Base-by-base conservation (phyloP, 2,329 filamentous ascomycete genomes). In the Botryotinia globosa region DNA sequence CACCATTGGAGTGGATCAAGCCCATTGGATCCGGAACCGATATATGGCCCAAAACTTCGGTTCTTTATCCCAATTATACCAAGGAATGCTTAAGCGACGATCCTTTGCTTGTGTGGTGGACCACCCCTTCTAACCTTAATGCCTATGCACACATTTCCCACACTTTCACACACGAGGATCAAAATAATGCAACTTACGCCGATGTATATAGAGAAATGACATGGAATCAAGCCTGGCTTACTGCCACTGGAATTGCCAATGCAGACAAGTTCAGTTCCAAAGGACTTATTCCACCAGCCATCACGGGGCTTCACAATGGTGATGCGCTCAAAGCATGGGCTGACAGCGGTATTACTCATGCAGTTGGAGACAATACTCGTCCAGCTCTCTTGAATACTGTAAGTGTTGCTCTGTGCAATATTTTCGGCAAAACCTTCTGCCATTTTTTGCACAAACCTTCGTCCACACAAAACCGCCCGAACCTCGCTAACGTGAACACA, bases 351-450 rank as follows among this genome's bases (percentile, higher is more conserved):
- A 86, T 90, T 75, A 82, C 79, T 29, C 85, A 87, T 75, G 88
- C 87, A 68, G 87, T 90, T n/a, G 88, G 88, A 54, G 88, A 90
- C 79, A 90, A 90, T 81, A 90, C 88, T 3, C 84, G 88, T 14
- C 82, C 87, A 0, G 80, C 82, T 6, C 82, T 90, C 10, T 79
- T 86, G 73, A 90, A 89, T 78, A 77, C 80, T 45, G 75, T 85
- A 72, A 89, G 84, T 56, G n/a, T 81, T 39, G 39, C 16, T 16
- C 9, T n/a, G 51, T 65, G 44, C 45, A 25, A 56, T 25, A 4
- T 5, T 39, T 45, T 39, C 14, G 44, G 42, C n/a, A 14, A 54
- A 65, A 7, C 1, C 7, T 25, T 10, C 54, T 56, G 32, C 20
- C 64, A 29, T 39, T n/a, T n/a, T 4, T 29, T 39, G 34, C 48